phyloP scores from a whole-genome alignment of 2,329 filamentous ascomycete species.

The Aspergillus piperis region DNA sequence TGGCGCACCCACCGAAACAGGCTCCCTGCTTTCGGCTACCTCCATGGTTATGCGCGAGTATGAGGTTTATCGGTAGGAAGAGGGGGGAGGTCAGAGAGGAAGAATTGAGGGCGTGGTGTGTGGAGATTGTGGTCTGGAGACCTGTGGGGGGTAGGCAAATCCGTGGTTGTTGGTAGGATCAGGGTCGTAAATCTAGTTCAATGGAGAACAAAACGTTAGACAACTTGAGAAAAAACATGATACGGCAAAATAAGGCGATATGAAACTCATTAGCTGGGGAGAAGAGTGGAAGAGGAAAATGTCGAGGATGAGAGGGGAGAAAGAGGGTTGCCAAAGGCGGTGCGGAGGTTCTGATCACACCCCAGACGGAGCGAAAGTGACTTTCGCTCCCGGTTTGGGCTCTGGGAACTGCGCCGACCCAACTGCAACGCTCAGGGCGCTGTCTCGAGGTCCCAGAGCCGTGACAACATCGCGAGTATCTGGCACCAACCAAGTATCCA shows the following conservation, averaged over 20 bases:
- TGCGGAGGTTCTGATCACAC: conserved; percentile 43
- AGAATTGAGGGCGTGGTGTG: conserved; percentile 4
- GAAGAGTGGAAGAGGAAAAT: conserved; percentile 6
- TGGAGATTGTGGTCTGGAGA: conserved; percentile 21
- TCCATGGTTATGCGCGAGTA: conserved; percentile 37
- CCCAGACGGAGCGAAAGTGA: conserved; percentile 31
- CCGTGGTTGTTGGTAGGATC: conserved; percentile 14
- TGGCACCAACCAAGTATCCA: conserved; percentile 8
- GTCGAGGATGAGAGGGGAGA: conserved; percentile 22
- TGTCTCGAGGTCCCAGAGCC: not conserved
- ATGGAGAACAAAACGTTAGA: conserved; percentile 27
- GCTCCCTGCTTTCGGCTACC: conserved; percentile 40
- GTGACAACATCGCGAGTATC: not conserved
- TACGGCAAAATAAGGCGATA: not conserved
- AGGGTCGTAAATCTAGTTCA: conserved; percentile 21
- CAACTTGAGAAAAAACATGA: not conserved
- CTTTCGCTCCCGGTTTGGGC: conserved; percentile 24
- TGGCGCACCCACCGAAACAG: conserved; percentile 36
- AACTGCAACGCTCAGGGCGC: conserved; percentile 10
- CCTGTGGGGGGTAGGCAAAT: conserved; percentile 18
- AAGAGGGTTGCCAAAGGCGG: conserved; percentile 36
- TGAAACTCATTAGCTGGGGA: not conserved
- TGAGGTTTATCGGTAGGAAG: not conserved
- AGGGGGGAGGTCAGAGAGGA: conserved; percentile 3
- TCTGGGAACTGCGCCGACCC: conserved; percentile 25